phyloP scores from a whole-genome alignment of 2,329 filamentous ascomycete genomes.

The Neurospora sp. region DNA sequence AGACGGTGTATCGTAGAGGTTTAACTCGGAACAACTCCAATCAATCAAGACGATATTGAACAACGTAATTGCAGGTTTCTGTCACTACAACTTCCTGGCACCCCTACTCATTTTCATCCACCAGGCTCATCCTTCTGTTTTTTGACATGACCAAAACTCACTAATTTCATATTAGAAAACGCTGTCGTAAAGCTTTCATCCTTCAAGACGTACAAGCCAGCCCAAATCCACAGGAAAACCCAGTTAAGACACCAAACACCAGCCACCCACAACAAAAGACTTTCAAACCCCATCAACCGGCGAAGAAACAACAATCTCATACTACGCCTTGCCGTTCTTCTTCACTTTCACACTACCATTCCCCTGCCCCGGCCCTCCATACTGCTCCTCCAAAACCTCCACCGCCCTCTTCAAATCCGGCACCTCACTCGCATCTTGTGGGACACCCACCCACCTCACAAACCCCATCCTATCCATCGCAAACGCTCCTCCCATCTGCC shows the following conservation, averaged over 20 bases:
- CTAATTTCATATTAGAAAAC: not conserved
- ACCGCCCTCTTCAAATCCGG: constrained; percentile 41
- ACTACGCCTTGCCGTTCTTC: constrained; percentile 6
- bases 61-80: not conserved
- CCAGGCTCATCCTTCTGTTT: not conserved
- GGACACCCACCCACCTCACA: constrained; percentile 42
- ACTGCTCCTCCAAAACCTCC: constrained; percentile 8
- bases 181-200: not conserved
- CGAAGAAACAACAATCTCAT: constrained; percentile 1
- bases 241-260: not conserved
- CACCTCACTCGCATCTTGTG: constrained; percentile 40
- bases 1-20: not conserved
- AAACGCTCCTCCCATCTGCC: constrained; percentile 60
- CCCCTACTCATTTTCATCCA: not conserved
- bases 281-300: constrained; percentile 5
- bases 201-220: not conserved
- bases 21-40: not conserved
- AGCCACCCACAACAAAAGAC: not conserved
- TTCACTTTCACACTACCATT: not conserved
- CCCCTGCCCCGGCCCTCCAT: not conserved
- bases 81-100: not conserved
- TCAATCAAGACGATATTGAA: not conserved
- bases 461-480: constrained; percentile 43
- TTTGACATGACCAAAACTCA: not conserved
- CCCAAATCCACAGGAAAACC: not conserved